Evolutionary conservation across 164 flowering plant genomes (phyloP), one percentile per base, ranked within the genome.

Genomic region (Buxus sempervirens): DNA sequence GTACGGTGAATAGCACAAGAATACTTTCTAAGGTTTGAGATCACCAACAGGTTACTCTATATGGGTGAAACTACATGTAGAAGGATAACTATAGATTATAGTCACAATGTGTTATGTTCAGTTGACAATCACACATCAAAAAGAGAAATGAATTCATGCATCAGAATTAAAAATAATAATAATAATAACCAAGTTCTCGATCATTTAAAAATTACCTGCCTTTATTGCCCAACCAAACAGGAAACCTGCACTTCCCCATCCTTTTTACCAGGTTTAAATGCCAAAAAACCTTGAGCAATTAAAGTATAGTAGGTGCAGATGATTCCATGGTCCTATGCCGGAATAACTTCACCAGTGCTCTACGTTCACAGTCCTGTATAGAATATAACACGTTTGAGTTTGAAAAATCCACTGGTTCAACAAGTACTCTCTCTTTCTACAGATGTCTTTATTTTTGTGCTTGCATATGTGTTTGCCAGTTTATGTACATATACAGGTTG

Each of bases 341-440:
- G 75, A 86, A 88, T 65, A 90, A 71, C 81, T 93, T 93, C 19
- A 80, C 84, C 21, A 91, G 67, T 70, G 96, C 79, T 79, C 98
- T 83, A 62, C 98, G 91, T 70, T 95, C 96, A 78, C 98, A 95
- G 58, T 95, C 98, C 98, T 95, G 83, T 61, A 80, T 5, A 60
- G 16, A 63, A 63, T 41, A 53, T 21, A 28, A 60, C 25, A 6
- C 54, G 26, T 5, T 2, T 42, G 71, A 32, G 27, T 49, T 51
- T 18, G 42, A 23, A n/a, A 1, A n/a, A 36, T 42, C 60, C 13
- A 68, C 54, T 1, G 22, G 9, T 20, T 22, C 63, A 62, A 45
- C 9, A 6, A 42, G 23, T 6, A 6, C 3, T 58, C 25, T 22
- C n/a, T n/a, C 22, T 16, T 4, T 32, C 38, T 32, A 12, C 45